Evolutionary conservation across 2,329 filamentous ascomycete genomes (phyloP), one percentile per base, ranked within the genome.

Genomic region (Chaetomiaceae sp.): DNA sequence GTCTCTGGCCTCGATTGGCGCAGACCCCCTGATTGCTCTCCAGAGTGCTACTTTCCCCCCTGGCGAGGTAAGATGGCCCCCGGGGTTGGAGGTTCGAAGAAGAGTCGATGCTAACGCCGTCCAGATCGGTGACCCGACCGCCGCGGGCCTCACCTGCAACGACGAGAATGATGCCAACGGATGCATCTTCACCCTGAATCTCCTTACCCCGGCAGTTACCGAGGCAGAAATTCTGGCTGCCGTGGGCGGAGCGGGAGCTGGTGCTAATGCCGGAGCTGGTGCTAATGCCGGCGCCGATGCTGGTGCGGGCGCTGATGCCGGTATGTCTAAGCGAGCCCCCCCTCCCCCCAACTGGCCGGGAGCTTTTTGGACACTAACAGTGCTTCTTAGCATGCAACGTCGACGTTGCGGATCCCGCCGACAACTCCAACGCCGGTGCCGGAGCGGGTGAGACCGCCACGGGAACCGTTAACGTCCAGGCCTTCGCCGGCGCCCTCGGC

Each of bases 21-120:
- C 79, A 27, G 79, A 87, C 65, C 81, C 83, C 14, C 70, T 76
- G 43, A 70, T 79, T 32, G 84, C 84, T 34, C 78, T 86, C 45
- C 70, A 81, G 58, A 74, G 76, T 27, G 82, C 80, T 50, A 87
- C 84, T 5, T 87, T 87, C 63, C 76, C 74, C 5, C 80, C 84
- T 14, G 84, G 84, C 47, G 59, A 76, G 58, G 71, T 82, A 62
- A 27, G 30, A 16, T n/a, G 2, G 1, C 8, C 5, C 1, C 3
- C 5, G 18, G 4, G 21, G 14, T 25, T 4, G 3, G 2, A 8
- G n/a, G n/a, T 20, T 1, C 16, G n/a, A 2, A 29, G 11, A 4
- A 38, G 33, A n/a, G 2, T 14, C 6, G 13, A 48, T 27, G 27
- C 72, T 59, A 32, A 64, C 56, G 25, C 16, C 2, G 4, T 25